Conservation (phyloP, 192 early-diverging fungal species). For the Phlyctochytrium planicorne region DNA sequence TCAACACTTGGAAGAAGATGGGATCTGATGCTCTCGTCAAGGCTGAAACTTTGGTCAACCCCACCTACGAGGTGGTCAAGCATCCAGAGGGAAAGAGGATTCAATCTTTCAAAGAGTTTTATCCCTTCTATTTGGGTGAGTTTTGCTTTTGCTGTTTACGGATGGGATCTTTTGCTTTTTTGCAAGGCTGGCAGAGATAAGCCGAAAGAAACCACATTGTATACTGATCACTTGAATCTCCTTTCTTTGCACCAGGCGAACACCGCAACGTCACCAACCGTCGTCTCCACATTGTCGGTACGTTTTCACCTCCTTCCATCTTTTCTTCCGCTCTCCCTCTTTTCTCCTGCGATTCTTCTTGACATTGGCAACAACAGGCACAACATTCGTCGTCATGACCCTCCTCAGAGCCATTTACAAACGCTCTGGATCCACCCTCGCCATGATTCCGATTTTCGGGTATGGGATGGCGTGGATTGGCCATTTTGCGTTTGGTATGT, state of each 20-base stretch:
- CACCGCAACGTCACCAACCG: conserved; percentile 44
- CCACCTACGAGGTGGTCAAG: too few relatives aligned
- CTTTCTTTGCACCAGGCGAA: too few relatives aligned
- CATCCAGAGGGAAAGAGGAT: too few relatives aligned
- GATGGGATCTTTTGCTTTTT: too few relatives aligned
- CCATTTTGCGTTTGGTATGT: conserved; percentile 63
- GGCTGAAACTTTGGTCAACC: too few relatives aligned
- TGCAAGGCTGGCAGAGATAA: too few relatives aligned
- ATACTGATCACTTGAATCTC: too few relatives aligned
- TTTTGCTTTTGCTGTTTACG: too few relatives aligned
- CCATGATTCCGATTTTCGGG: conserved; percentile 34
- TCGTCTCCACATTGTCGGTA: conserved; percentile 57
- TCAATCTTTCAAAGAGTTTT: conserved; percentile 64
- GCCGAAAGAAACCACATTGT: too few relatives aligned
- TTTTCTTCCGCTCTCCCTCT: conserved; percentile 5
- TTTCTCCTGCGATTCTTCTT: neutral
- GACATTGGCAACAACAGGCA: neutral
- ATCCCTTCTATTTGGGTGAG: conserved; percentile 68
- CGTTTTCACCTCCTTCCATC: conserved; percentile 11
- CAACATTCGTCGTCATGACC: neutral
- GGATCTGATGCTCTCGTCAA: too few relatives aligned
- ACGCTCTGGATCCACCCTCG: too few relatives aligned
- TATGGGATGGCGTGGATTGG: conserved; percentile 70
- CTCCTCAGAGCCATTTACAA: neutral
- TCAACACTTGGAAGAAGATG: too few relatives aligned